phyloP scores from a whole-genome alignment of 768 basidiomycete genomes.

The Boletus speciosus region DNA sequence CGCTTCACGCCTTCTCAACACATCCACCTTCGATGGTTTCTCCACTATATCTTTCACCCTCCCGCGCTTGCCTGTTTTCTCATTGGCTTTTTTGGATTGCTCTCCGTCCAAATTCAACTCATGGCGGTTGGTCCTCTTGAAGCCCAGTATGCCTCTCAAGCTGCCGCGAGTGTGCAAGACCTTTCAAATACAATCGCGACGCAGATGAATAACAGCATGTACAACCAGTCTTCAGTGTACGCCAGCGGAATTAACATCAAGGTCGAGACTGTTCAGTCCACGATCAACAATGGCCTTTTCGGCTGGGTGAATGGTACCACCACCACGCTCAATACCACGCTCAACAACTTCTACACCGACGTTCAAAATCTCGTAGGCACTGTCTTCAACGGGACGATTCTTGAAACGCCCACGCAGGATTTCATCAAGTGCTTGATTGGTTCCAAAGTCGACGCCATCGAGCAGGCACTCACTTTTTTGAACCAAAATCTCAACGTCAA shows the following conservation, averaged over 20 bases:
- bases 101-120: conserved; percentile 86
- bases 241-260: conserved; percentile 73
- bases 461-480: conserved; percentile 86
- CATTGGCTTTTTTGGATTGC: conserved; percentile 86
- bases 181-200: conserved; percentile 70
- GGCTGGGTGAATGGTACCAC: conserved; percentile 96
- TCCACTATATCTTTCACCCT: conserved; percentile 87
- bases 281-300: conserved; percentile 84
- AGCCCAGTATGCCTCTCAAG: conserved; percentile 59
- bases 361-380: conserved; percentile 73
- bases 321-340: conserved; percentile 78
- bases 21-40: conserved; percentile 79
- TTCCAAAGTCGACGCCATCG: conserved; percentile 83
- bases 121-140: conserved; percentile 73
- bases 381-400: conserved; percentile 81
- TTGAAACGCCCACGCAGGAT: conserved; percentile 77
- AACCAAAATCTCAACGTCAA: conserved; percentile 81
- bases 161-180: conserved; percentile 56
- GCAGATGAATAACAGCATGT: conserved; percentile 81
- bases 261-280: conserved; percentile 64
- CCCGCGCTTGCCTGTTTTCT: conserved; percentile 88
- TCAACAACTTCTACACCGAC: conserved; percentile 83
- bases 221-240: conserved; percentile 73
- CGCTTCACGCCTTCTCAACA: conserved; percentile 60
- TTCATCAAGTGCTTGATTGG: conserved; percentile 90